These are phyloP conservation scores for Incumbomyces lentus DNA, from an alignment of 2,329 filamentous ascomycete species.

Conservation along the genomic window DNA sequence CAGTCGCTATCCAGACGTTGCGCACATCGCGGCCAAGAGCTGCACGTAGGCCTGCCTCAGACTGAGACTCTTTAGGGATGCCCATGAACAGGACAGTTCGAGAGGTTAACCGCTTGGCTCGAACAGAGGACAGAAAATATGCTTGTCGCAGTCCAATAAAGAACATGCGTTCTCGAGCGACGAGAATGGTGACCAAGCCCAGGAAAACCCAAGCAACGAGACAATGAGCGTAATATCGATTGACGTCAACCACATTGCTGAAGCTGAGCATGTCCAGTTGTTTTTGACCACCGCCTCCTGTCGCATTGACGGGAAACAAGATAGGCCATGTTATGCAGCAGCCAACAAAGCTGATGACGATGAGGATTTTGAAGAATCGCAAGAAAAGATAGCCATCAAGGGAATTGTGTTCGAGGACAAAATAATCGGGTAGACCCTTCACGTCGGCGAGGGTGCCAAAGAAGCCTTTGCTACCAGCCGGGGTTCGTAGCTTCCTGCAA, in stretches of 20 bases:
- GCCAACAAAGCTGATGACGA: constrained; percentile 69
- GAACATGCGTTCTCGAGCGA: constrained; percentile 79
- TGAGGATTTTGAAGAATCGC: constrained; percentile 70
- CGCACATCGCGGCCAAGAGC: constrained; percentile 70
- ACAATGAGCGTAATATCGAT: constrained; percentile 68
- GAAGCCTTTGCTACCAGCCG: constrained; percentile 11
- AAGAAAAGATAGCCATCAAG: constrained; percentile 88
- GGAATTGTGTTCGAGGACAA: constrained; percentile 80
- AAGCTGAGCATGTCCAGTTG: constrained; percentile 74
- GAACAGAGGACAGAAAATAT: constrained; percentile 74
- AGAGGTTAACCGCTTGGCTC: constrained; percentile 75
- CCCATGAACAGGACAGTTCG: constrained; percentile 81
- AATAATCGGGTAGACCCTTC: constrained; percentile 54
- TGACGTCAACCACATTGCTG: constrained; percentile 57
- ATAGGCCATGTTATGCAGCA: constrained; percentile 79
- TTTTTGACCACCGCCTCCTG: constrained; percentile 55
- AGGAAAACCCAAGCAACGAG: constrained; percentile 71
- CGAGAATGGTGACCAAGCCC: constrained; percentile 73
- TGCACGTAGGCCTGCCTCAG: constrained; percentile 61
- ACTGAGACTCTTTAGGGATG: constrained; percentile 66
- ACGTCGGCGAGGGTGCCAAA: constrained; percentile 28
- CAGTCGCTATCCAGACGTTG: constrained; percentile 71
- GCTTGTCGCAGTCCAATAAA: constrained; percentile 87
- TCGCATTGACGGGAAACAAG: constrained; percentile 76
- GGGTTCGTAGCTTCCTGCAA: constrained; percentile 7